Evolutionary conservation across 805 yeast genomes (phyloP), one percentile per base, ranked within the genome.

Genomic region (Isabelozyma heimii): DNA sequence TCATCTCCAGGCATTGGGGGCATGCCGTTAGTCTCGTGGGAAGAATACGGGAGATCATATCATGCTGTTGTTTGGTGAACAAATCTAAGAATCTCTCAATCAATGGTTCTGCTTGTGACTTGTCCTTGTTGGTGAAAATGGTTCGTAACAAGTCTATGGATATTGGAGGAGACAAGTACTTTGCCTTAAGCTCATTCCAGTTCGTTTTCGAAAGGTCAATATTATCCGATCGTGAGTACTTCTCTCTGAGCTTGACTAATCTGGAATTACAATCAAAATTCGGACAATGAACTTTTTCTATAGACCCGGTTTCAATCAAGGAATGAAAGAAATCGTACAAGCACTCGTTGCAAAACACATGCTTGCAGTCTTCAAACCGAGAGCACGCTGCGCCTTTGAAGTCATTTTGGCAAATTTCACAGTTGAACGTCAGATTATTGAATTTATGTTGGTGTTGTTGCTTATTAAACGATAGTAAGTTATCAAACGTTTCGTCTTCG

Each of bases 231-330:
- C 57, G 48, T n/a, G 60, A 51, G 43, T 52, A 54, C 41, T 49
- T 48, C 42, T 61, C 55, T 27, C 60, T 48, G 15, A 48, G 45
- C 14, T 52, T 42, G 33, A 56, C 58, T 26, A 49, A 53, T 9
- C 37, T 35, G 47, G 62, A 68, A 3, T 79, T 74, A 48, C 82
- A 78, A 37, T 70, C 73, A 53, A 76, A 79, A 42, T 81, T 75
- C 0, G 88, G 87, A 55, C 89, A 84, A 58, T 82, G 83, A 1
- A 84, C 66, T 42, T 67, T 75, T 14, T 72, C 72, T 4, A 81
- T 69, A 35, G 77, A 79, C 3, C 85, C 87, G 4, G 73, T 59
- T 7, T 56, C 57, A 10, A 83, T 81, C 41, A 66, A 61, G 3
- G 71, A 61, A 1, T 59, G 52, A 44, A 75, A 76, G 51, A 76